Percentiles rank a stretch among this genome's conserved stretches.
Evolutionary conservation across 768 basidiomycete species (phyloP).

Genomic region (Nidularia pulvinata): DNA sequence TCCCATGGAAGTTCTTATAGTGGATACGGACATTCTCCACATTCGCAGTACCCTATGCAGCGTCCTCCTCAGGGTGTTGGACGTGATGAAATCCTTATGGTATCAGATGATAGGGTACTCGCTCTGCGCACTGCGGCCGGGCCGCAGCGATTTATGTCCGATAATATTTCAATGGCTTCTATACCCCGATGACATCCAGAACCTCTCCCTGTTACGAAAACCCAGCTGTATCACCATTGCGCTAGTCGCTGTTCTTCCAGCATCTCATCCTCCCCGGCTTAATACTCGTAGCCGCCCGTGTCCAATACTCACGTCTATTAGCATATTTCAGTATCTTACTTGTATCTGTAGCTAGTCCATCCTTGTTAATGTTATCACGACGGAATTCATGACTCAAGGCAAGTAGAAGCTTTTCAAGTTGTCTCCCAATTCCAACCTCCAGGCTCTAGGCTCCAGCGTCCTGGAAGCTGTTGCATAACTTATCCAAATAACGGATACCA

Average conservation of each 20-base stretch:
- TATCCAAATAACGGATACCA: too few relatives aligned
- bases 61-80: constrained; percentile 50
- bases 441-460: too few relatives aligned
- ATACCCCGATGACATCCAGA: constrained; percentile 27
- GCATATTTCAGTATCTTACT: constrained; percentile 19
- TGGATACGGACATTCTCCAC: constrained; percentile 27
- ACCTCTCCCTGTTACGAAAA: background rate
- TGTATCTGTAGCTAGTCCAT: constrained; percentile 25
- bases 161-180: constrained; percentile 43
- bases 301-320: constrained; percentile 7
- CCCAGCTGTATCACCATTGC: too few relatives aligned
- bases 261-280: background rate
- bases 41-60: constrained; percentile 37
- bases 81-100: constrained; percentile 86
- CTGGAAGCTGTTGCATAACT: too few relatives aligned
- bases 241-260: too few relatives aligned
- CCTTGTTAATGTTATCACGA: too few relatives aligned
- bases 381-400: too few relatives aligned
- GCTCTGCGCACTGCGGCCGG: constrained; percentile 55
- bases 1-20: constrained; percentile 15
- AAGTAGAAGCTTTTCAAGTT: too few relatives aligned
- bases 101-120: constrained; percentile 86
- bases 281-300: constrained; percentile 5
- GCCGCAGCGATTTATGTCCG: constrained; percentile 35
- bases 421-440: too few relatives aligned